These are phyloP conservation scores for Grosmannia huntii DNA, from an alignment of 2,329 filamentous ascomycete genomes.

Conservation along the genomic window DNA sequence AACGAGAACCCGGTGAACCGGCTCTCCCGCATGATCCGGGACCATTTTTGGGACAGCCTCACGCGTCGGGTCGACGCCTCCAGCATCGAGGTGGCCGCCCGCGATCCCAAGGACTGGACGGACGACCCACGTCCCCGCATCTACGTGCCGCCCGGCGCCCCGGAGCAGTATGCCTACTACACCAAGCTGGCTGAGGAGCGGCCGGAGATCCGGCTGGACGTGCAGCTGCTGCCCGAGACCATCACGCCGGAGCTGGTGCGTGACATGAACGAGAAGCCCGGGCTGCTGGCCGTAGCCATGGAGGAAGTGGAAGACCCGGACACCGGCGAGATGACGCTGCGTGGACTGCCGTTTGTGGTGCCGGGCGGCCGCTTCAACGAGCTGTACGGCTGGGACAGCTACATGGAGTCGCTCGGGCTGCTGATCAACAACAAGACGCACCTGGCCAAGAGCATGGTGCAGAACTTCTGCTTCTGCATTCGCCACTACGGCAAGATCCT, in stretches of 20 bases:
- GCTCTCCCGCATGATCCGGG: slow-evolving; percentile 71
- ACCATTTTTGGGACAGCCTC: slow-evolving; percentile 85
- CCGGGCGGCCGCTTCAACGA: slow-evolving; percentile 97
- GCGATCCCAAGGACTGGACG: slow-evolving; percentile 93
- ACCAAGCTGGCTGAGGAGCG: slow-evolving; percentile 61
- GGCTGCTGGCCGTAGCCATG: slow-evolving; percentile 82
- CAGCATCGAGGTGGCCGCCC: slow-evolving; percentile 73
- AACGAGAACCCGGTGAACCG: slow-evolving; percentile 93
- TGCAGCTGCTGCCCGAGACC: slow-evolving; percentile 61
- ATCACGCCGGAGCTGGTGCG: slow-evolving; percentile 73
- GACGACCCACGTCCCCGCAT: slow-evolving; percentile 78
- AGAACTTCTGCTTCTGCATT: slow-evolving; percentile 96
- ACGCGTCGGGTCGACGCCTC: slow-evolving; percentile 83
- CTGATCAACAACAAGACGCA: slow-evolving; percentile 75
- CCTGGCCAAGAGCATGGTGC: slow-evolving; percentile 85
- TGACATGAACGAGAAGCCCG: slow-evolving; percentile 76
- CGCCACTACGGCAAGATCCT: slow-evolving; percentile 97
- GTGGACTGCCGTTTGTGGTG: slow-evolving; percentile 88
- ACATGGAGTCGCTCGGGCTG: slow-evolving; percentile 91
- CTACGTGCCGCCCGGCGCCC: slow-evolving; percentile 74
- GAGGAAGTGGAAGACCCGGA: slow-evolving; percentile 56
- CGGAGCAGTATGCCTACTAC: slow-evolving; percentile 86
- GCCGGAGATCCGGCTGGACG: slow-evolving; percentile 79
- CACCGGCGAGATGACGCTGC: slow-evolving; percentile 57
- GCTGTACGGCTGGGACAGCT: slow-evolving; percentile 97